These are phyloP conservation scores for Lasiodiplodia theobromae DNA, from an alignment of 2,329 filamentous ascomycete genomes.

Conservation along the genomic window DNA sequence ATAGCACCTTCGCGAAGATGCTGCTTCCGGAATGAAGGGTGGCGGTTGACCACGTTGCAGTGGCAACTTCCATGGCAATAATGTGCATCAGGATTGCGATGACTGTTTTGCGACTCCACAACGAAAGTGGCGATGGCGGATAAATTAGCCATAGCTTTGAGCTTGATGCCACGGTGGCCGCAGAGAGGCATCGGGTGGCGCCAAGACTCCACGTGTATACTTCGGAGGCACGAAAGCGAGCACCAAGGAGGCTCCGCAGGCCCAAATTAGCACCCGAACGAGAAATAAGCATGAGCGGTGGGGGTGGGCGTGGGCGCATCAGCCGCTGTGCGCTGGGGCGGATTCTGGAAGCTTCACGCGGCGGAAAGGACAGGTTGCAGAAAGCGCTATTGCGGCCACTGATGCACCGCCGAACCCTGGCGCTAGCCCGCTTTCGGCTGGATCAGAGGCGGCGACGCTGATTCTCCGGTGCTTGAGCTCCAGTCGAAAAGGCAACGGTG, in stretches of 20 bases:
- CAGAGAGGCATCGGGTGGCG: background rate
- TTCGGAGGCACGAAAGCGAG: conserved; percentile 8
- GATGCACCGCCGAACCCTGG: conserved; percentile 18
- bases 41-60: conserved; percentile 15
- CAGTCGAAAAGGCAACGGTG: conserved; percentile 31
- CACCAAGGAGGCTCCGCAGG: background rate
- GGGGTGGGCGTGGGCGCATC: conserved; percentile 6
- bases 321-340: conserved; percentile 8
- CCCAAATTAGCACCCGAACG: conserved; percentile 13
- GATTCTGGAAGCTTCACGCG: conserved; percentile 30
- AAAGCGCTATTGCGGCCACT: conserved; percentile 27
- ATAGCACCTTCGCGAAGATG: background rate
- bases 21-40: conserved; percentile 3
- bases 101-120: conserved; percentile 19
- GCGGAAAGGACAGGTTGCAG: conserved; percentile 30
- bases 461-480: conserved; percentile 28
- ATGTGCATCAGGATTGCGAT: conserved; percentile 10
- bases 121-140: conserved; percentile 12
- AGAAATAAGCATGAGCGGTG: conserved; percentile 15
- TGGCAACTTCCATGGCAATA: background rate
- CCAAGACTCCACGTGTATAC: conserved; percentile 25
- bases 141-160: background rate
- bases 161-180: conserved; percentile 24
- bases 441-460: conserved; percentile 27
- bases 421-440: conserved; percentile 22